Evolutionary conservation across 305 asterid species (phyloP).

Genomic region (Fraxinus floribunda): DNA sequence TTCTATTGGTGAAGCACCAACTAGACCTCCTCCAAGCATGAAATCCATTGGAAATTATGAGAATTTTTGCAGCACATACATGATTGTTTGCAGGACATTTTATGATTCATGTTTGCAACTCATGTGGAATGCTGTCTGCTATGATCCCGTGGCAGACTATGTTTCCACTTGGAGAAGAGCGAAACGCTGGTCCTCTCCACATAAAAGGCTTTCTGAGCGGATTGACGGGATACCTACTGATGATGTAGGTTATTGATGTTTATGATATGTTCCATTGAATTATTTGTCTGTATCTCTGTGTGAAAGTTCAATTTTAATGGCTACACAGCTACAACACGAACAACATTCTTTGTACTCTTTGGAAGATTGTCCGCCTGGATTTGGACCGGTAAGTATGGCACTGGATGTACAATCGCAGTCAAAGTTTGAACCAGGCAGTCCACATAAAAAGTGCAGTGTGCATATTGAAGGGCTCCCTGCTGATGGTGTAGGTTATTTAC

Average conservation of each 20-base stretch:
- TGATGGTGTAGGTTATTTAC: constrained; percentile 44
- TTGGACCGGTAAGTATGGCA: constrained; percentile 41
- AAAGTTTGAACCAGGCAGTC: constrained; percentile 4
- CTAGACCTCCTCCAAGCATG: constrained; percentile 38
- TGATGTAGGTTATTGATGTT: constrained; percentile 41
- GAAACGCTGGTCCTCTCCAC: constrained; percentile 57
- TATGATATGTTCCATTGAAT: constrained; percentile 15
- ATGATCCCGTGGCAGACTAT: constrained; percentile 65
- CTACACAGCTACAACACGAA: constrained; percentile 44
- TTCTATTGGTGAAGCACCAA: constrained; percentile 29
- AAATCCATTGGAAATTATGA: constrained; percentile 21
- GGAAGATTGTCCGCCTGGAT: constrained; percentile 85
- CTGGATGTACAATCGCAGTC: constrained; percentile 37
- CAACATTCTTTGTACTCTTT: constrained; percentile 47
- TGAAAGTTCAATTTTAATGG: constrained; percentile 34
- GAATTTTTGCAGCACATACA: constrained; percentile 32
- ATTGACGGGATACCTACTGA: constrained; percentile 40
- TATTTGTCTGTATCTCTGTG: constrained; percentile 25
- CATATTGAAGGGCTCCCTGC: constrained; percentile 36
- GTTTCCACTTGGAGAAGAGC: constrained; percentile 78
- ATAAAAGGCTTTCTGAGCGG: constrained; percentile 28
- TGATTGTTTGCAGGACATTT: constrained; percentile 50
- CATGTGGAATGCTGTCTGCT: constrained; percentile 77
- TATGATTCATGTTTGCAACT: constrained; percentile 66
- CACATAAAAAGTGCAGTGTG: constrained; percentile 16